Evolutionary conservation across 768 basidiomycete genomes (phyloP).

Genomic region (Mycena galericulata): DNA sequence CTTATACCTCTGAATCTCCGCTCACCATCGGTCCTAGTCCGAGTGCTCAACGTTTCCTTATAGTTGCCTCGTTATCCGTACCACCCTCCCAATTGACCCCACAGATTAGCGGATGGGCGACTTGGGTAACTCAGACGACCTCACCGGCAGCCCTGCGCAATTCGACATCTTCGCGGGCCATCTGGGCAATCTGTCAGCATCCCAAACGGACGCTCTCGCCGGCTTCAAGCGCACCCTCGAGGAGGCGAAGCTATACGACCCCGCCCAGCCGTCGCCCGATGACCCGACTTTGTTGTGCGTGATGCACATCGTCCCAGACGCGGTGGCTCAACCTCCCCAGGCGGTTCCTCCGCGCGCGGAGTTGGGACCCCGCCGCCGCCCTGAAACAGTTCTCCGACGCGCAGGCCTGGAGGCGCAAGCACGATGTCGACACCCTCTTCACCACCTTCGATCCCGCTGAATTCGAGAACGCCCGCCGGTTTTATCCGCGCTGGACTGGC

Average conservation of each 20-base stretch:
- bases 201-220: conserved; percentile 61
- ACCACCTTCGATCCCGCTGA: conserved; percentile 68
- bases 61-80: too few species aligned
- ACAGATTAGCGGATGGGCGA: conserved; percentile 27
- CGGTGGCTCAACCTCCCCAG: conserved; percentile 51
- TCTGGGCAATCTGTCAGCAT: conserved; percentile 62
- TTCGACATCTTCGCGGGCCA: conserved; percentile 57
- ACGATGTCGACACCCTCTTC: conserved; percentile 74
- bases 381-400: conserved; percentile 77
- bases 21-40: too few species aligned
- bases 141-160: not conserved
- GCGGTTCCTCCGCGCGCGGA: conserved; percentile 86
- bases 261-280: conserved; percentile 62
- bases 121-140: too few species aligned
- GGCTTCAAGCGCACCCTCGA: conserved; percentile 66
- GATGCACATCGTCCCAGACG: not conserved
- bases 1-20: too few species aligned
- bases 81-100: not conserved
- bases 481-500: conserved; percentile 88
- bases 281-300: conserved; percentile 76
- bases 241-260: conserved; percentile 64
- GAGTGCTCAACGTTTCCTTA: too few species aligned
- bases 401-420: conserved; percentile 74
- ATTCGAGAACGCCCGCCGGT: conserved; percentile 67
- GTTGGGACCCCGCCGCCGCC: conserved; percentile 71